Conservation (phyloP, 2,329 filamentous ascomycete genomes). For the Exophiala xenobiotica region DNA sequence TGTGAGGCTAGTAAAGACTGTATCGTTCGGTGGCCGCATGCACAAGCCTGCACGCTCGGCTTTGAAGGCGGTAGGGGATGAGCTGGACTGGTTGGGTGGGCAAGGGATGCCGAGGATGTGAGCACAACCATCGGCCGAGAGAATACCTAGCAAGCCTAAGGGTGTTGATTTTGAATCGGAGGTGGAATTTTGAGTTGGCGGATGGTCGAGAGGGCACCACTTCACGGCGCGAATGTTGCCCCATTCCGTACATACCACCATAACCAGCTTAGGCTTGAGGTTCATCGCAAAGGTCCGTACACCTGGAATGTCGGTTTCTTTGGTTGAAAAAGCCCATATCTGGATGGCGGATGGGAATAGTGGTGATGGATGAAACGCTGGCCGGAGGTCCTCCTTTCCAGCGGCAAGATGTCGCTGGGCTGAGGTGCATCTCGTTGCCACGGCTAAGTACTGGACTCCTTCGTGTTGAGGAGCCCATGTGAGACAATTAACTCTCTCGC, state of each 20-base stretch:
- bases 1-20: slow-evolving; percentile 55
- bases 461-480: slow-evolving; percentile 48
- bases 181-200: slow-evolving; percentile 35
- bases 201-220: no score
- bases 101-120: slow-evolving; percentile 54
- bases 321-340: slow-evolving; percentile 57
- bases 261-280: slow-evolving; percentile 45
- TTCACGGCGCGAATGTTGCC: slow-evolving; percentile 55
- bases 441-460: slow-evolving; percentile 57
- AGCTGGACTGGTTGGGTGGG: slow-evolving; percentile 2
- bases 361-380: slow-evolving; percentile 52
- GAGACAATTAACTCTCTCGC: slow-evolving; percentile 52
- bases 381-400: slow-evolving; percentile 31
- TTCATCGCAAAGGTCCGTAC: slow-evolving; percentile 45
- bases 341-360: slow-evolving; percentile 54
- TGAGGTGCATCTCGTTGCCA: slow-evolving; percentile 43
- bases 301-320: slow-evolving; percentile 18
- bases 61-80: not conserved
- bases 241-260: slow-evolving; percentile 58
- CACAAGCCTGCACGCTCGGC: slow-evolving; percentile 10
- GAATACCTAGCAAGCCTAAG: slow-evolving; percentile 55
- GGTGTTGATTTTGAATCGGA: slow-evolving; percentile 34
- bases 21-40: slow-evolving; percentile 43
- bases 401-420: slow-evolving; percentile 37
- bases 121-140: slow-evolving; percentile 59